Conservation (phyloP, 1,284 basidiomycete species). For the Ustilago loliicola region DNA sequence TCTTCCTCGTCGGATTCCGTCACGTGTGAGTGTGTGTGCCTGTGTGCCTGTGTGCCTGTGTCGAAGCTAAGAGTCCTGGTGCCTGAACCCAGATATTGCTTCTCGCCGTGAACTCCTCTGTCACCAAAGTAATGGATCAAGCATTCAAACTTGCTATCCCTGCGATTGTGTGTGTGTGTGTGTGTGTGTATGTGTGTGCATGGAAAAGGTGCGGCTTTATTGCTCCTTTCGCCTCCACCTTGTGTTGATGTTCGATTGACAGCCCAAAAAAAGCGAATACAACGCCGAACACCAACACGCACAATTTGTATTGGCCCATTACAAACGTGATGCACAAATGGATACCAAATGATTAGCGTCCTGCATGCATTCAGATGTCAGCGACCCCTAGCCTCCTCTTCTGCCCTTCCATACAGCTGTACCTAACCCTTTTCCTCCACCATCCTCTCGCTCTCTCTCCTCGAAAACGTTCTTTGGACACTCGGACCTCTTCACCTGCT, state of each 20-base stretch:
- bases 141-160: too few species aligned
- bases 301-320: not conserved
- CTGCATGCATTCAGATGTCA: conserved; percentile 11
- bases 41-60: too few species aligned
- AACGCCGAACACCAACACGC: not conserved
- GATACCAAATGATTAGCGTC: conserved; percentile 9
- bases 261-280: not conserved
- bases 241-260: not conserved
- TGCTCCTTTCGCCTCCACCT: conserved; percentile 1
- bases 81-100: too few species aligned
- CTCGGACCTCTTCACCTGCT: conserved; percentile 18
- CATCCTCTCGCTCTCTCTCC: not conserved
- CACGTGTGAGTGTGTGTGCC: not conserved
- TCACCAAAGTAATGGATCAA: too few species aligned
- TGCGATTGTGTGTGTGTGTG: too few species aligned
- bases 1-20: not conserved
- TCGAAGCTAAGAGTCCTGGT: too few species aligned
- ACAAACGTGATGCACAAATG: not conserved
- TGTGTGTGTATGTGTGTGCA: too few species aligned
- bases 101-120: too few species aligned
- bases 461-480: not conserved
- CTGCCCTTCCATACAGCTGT: not conserved
- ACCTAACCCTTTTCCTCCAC: not conserved
- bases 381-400: conserved; percentile 9
- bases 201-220: not conserved